These are phyloP conservation scores for Aschersonia sp. DNA, from an alignment of 2,329 filamentous ascomycete species.

Conservation along the genomic window DNA sequence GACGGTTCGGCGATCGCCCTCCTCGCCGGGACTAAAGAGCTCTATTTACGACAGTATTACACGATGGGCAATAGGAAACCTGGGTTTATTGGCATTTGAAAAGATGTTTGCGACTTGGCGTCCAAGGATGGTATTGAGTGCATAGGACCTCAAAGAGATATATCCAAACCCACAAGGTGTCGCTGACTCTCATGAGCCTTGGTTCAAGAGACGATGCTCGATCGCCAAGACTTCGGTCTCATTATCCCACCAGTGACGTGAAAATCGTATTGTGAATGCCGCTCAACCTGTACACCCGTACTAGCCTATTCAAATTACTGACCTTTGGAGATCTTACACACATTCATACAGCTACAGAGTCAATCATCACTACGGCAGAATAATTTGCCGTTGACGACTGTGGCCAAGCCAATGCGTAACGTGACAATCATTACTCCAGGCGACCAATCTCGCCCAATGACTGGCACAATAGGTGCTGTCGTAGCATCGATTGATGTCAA, in stretches of 20 bases:
- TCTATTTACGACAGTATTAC: background rate
- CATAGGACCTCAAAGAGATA: slow-evolving; percentile 43
- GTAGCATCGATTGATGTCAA: background rate
- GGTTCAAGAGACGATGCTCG: slow-evolving; percentile 63
- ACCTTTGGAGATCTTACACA: too few species aligned
- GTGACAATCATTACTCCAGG: too few species aligned
- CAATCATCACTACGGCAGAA: too few species aligned
- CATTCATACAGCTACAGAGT: too few species aligned
- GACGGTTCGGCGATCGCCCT: slow-evolving; percentile 57
- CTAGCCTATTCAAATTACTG: background rate
- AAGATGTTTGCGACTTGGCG: slow-evolving; percentile 31
- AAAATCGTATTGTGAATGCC: background rate
- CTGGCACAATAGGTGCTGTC: background rate
- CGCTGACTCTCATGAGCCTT: slow-evolving; percentile 55
- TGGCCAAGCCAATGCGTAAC: too few species aligned
- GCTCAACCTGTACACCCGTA: background rate
- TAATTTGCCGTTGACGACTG: too few species aligned
- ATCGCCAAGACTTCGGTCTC: slow-evolving; percentile 50
- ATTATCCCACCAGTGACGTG: background rate
- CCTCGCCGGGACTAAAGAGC: slow-evolving; percentile 15
- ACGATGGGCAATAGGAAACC: slow-evolving; percentile 14
- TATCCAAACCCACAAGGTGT: slow-evolving; percentile 63
- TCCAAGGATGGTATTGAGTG: slow-evolving; percentile 42
- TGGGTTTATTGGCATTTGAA: slow-evolving; percentile 29
- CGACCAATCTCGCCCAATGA: too few species aligned